Evolutionary conservation across 2,329 filamentous ascomycete genomes (phyloP).

Genomic region (Claviceps fusiformis): DNA sequence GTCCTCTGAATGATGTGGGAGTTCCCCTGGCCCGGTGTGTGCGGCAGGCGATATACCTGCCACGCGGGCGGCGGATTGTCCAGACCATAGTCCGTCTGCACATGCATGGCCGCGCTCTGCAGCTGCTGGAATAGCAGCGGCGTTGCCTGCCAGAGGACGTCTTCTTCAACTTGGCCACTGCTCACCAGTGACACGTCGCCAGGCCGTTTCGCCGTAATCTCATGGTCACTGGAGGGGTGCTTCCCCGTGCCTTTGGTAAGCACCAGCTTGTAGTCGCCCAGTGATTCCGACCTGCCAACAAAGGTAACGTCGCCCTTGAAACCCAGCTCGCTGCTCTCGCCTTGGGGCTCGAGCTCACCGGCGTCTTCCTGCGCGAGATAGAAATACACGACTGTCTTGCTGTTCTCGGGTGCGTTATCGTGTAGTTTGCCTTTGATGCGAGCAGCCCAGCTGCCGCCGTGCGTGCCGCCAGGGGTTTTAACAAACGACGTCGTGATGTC

Average conservation of each 20-base stretch:
- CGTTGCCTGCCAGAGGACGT: constrained; percentile 77
- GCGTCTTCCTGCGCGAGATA: constrained; percentile 74
- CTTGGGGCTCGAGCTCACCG: constrained; percentile 44
- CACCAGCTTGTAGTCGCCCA: constrained; percentile 70
- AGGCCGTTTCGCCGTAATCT: constrained; percentile 53
- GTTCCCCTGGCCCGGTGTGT: constrained; percentile 60
- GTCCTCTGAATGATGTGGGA: constrained; percentile 82
- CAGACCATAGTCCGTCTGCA: constrained; percentile 33
- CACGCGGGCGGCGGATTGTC: constrained; percentile 70
- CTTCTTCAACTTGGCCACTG: constrained; percentile 51
- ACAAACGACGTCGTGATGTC: constrained; percentile 90
- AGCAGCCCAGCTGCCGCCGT: constrained; percentile 87
- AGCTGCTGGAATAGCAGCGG: constrained; percentile 42
- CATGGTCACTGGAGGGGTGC: constrained; percentile 50
- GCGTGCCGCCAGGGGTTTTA: constrained; percentile 72
- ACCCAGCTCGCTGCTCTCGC: constrained; percentile 34
- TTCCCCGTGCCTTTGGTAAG: constrained; percentile 57
- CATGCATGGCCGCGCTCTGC: constrained; percentile 34
- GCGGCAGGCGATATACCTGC: constrained; percentile 68
- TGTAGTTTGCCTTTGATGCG: constrained; percentile 72
- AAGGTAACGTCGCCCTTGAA: constrained; percentile 52
- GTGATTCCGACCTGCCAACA: constrained; percentile 51
- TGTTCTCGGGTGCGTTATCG: constrained; percentile 48
- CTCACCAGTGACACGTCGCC: constrained; percentile 64
- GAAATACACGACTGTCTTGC: constrained; percentile 69